Conservation (phyloP, 2,329 filamentous ascomycete genomes). For the Achaetomium macrosporum region DNA sequence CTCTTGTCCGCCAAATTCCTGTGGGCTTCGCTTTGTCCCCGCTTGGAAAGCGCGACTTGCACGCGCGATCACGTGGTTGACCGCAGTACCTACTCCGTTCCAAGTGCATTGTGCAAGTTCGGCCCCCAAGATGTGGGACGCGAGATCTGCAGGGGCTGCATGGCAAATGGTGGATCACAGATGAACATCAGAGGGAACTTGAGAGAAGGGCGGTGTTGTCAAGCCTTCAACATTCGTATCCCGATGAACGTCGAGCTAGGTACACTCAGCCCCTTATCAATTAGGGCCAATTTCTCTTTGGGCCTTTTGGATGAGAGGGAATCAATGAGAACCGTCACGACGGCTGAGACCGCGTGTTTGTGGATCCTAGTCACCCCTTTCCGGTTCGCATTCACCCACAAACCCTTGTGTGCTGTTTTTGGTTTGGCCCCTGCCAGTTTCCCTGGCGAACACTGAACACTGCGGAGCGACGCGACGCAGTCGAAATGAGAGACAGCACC, state of each 20-base stretch:
- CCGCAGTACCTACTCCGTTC: too few relatives aligned
- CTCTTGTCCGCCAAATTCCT: not conserved
- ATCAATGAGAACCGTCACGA: not conserved
- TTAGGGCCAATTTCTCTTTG: too few relatives aligned
- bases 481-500: conserved; percentile 8
- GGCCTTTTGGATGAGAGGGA: not conserved
- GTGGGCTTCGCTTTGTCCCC: not conserved
- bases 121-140: too few relatives aligned
- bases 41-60: conserved; percentile 3
- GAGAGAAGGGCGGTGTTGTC: too few relatives aligned
- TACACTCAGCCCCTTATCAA: too few relatives aligned
- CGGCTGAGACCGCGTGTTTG: not conserved
- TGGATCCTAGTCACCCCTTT: conserved; percentile 4
- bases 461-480: conserved; percentile 3
- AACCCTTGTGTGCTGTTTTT: conserved; percentile 3
- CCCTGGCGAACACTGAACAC: conserved; percentile 16
- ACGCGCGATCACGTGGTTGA: conserved; percentile 16
- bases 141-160: not conserved
- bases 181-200: too few relatives aligned
- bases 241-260: too few relatives aligned
- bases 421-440: conserved; percentile 21
- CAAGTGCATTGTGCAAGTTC: too few relatives aligned
- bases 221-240: too few relatives aligned
- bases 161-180: not conserved
- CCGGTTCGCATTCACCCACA: not conserved